These are phyloP conservation scores for Aristolochia contorta DNA, from an alignment of 164 flowering plant species.

Conservation along the genomic window DNA sequence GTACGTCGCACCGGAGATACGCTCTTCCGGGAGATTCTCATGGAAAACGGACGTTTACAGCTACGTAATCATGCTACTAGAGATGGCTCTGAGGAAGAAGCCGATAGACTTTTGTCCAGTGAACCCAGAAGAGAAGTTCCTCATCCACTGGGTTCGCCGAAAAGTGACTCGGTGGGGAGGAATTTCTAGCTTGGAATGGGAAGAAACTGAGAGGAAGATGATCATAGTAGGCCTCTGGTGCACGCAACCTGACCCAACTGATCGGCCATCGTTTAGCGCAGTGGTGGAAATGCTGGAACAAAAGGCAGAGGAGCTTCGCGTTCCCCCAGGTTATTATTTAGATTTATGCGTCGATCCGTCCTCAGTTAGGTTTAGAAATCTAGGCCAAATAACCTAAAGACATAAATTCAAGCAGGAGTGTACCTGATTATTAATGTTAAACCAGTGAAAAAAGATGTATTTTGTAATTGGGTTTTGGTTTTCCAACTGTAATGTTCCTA, in stretches of 20 bases:
- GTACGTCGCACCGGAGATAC: slow-evolving; percentile 7
- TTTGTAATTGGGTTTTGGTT: too few relatives aligned
- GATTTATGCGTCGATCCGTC: neutral
- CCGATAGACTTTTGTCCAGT: neutral
- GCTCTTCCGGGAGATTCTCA: neutral
- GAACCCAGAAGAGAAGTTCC: neutral
- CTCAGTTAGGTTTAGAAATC: too few relatives aligned
- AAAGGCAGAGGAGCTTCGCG: neutral
- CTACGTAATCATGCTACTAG: too few relatives aligned
- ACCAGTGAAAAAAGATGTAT: too few relatives aligned
- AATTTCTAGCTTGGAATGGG: neutral
- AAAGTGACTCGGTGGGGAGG: neutral
- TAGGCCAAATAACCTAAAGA: too few relatives aligned
- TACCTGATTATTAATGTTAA: too few relatives aligned
- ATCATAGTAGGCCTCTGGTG: too few relatives aligned
- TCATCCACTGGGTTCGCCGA: slow-evolving; percentile 2
- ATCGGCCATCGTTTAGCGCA: slow-evolving; percentile 7
- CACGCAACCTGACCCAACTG: neutral
- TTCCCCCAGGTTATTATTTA: neutral
- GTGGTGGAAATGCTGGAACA: slow-evolving; percentile 11
- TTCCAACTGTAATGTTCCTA: too few relatives aligned
- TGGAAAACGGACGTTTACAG: slow-evolving; percentile 9
- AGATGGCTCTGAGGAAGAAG: slow-evolving; percentile 8
- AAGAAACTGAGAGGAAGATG: slow-evolving; percentile 4
- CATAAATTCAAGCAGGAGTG: too few relatives aligned